Conservation (phyloP, 192 early-diverging fungal genomes). For the Coemansia sp. region DNA sequence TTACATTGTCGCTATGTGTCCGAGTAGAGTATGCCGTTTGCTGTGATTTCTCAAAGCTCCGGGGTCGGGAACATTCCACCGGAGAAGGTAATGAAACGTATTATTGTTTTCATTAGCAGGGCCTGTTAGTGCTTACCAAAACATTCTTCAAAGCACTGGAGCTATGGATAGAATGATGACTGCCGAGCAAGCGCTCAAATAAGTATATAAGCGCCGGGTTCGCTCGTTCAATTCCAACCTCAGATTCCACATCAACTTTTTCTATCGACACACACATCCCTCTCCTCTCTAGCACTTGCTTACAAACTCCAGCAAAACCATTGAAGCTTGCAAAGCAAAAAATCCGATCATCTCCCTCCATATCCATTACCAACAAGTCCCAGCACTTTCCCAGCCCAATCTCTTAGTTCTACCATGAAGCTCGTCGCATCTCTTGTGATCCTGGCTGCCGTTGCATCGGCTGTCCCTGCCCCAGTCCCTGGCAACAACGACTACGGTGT, state of each 20-base stretch:
- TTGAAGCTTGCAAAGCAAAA: not conserved
- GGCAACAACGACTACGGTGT: slow-evolving; percentile 8
- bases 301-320: not conserved
- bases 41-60: too few species aligned
- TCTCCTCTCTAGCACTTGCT: not conserved
- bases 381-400: not conserved
- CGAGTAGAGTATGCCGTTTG: too few species aligned
- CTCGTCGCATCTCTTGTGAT: slow-evolving; percentile 21
- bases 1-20: too few species aligned
- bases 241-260: too few species aligned
- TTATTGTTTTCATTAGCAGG: too few species aligned
- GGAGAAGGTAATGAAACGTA: too few species aligned
- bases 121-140: too few species aligned
- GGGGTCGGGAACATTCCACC: too few species aligned
- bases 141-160: too few species aligned
- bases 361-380: not conserved
- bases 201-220: not conserved
- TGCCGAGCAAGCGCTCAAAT: too few species aligned
- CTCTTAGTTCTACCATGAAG: slow-evolving; percentile 24
- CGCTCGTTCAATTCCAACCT: too few species aligned
- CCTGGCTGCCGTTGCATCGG: slow-evolving; percentile 17
- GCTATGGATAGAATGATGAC: too few species aligned
- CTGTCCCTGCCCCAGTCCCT: slow-evolving; percentile 11
- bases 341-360: not conserved
- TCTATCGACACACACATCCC: not conserved